phyloP scores from a whole-genome alignment of 2,329 filamentous ascomycete species.

The Arachnomyces sp. region DNA sequence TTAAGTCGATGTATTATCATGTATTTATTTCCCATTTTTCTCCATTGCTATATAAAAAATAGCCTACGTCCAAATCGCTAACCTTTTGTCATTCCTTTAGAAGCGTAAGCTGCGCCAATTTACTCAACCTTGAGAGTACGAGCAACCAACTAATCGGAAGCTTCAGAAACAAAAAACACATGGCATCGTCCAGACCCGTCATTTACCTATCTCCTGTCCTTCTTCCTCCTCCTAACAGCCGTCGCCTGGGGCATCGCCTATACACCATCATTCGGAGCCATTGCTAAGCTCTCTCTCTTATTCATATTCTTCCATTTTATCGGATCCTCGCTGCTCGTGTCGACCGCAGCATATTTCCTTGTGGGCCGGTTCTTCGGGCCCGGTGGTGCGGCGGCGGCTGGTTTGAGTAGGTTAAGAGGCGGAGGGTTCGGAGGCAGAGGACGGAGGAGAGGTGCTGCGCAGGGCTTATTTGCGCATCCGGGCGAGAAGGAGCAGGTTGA shows the following conservation, averaged over 20 bases:
- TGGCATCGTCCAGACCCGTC: slow-evolving; percentile 64
- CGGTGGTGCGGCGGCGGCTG: slow-evolving; percentile 35
- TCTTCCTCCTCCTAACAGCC: slow-evolving; percentile 53
- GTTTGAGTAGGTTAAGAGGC: slow-evolving; percentile 39
- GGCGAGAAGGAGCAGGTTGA: slow-evolving; percentile 53
- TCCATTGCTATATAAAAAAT: not conserved
- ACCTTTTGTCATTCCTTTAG: slow-evolving; percentile 7
- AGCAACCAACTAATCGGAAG: slow-evolving; percentile 8
- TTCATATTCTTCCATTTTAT: slow-evolving; percentile 53
- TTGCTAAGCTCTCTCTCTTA: slow-evolving; percentile 40
- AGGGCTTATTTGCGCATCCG: slow-evolving; percentile 53
- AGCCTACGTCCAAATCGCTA: not conserved
- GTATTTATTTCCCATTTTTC: slow-evolving; percentile 35
- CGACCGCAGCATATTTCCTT: slow-evolving; percentile 57
- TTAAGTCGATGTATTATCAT: slow-evolving; percentile 64
- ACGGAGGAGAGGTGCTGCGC: slow-evolving; percentile 40
- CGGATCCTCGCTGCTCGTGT: slow-evolving; percentile 50
- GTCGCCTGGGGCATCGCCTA: slow-evolving; percentile 54
- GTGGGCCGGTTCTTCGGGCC: slow-evolving; percentile 56
- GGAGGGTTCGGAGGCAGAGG: slow-evolving; percentile 30
- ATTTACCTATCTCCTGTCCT: slow-evolving; percentile 61
- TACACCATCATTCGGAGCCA: slow-evolving; percentile 39
- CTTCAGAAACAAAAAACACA: slow-evolving; percentile 59
- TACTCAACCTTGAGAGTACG: slow-evolving; percentile 6
- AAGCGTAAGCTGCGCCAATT: slow-evolving; percentile 16